Percentiles rank a stretch among this genome's conserved stretches.
These are phyloP conservation scores for Cladosporium sp. DNA, from an alignment of 2,329 filamentous ascomycete genomes.

Conservation along the genomic window DNA sequence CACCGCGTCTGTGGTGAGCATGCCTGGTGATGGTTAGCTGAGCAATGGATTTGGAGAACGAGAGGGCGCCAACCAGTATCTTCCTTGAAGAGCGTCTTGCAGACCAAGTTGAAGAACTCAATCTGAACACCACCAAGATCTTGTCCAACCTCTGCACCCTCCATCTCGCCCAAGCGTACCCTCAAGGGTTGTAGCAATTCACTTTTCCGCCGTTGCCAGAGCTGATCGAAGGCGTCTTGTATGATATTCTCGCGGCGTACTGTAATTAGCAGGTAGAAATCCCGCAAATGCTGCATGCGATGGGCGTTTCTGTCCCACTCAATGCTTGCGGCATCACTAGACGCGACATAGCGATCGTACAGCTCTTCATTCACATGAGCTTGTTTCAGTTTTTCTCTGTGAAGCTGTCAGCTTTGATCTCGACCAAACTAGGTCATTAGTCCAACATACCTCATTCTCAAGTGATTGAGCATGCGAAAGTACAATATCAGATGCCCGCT, in stretches of 20 bases:
- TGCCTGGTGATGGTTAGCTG: conserved; percentile 39
- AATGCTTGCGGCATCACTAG: conserved; percentile 3
- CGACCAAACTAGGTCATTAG: neutral
- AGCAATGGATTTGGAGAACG: neutral
- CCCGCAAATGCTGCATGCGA: conserved; percentile 31
- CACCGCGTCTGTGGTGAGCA: conserved; percentile 72
- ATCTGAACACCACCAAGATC: conserved; percentile 95
- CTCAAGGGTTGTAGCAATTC: conserved; percentile 84
- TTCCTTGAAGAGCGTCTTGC: conserved; percentile 74
- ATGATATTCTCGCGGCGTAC: conserved; percentile 40
- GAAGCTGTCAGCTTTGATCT: neutral
- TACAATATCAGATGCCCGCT: conserved; percentile 70
- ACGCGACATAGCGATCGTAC: conserved; percentile 4
- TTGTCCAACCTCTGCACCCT: conserved; percentile 79
- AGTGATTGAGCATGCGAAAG: conserved; percentile 85
- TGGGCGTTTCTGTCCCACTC: conserved; percentile 25
- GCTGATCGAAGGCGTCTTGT: conserved; percentile 64
- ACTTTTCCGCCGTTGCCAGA: conserved; percentile 80
- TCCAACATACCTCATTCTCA: conserved; percentile 60
- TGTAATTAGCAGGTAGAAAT: conserved; percentile 38
- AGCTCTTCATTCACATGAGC: conserved; percentile 12
- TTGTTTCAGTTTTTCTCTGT: conserved; percentile 11
- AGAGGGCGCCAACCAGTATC: conserved; percentile 53
- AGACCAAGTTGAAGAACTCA: conserved; percentile 85
- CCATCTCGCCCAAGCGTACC: conserved; percentile 72